Percentiles rank a stretch among this genome's conserved stretches.
Evolutionary conservation across 2,329 filamentous ascomycete genomes (phyloP).

Genomic region (Trichophyton verrucosum): DNA sequence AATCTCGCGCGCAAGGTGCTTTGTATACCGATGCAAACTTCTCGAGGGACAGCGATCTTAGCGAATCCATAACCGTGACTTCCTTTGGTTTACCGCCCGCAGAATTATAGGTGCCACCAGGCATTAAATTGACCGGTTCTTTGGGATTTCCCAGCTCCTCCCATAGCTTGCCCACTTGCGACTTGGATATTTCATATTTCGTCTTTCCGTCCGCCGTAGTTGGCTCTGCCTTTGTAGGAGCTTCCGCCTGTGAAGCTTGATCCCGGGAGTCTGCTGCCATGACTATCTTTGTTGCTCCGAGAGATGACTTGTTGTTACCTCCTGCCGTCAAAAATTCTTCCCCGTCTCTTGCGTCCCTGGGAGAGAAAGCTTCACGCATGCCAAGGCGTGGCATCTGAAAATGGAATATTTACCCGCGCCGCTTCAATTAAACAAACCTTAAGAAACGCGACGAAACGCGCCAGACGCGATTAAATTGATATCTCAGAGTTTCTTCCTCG

Average conservation of each 20-base stretch:
- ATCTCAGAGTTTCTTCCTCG: neutral
- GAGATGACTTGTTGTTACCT: neutral
- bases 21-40: slow-evolving; percentile 55
- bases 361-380: neutral
- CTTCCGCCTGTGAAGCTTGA: slow-evolving; percentile 4
- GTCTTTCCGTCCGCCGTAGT: slow-evolving; percentile 20
- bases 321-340: neutral
- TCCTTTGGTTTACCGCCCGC: slow-evolving; percentile 43
- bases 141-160: slow-evolving; percentile 36
- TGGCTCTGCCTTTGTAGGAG: slow-evolving; percentile 6
- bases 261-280: slow-evolving; percentile 15
- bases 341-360: neutral
- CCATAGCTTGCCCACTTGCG: slow-evolving; percentile 38
- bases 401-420: neutral
- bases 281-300: too few relatives aligned
- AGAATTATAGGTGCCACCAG: slow-evolving; percentile 47
- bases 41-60: slow-evolving; percentile 37
- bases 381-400: neutral
- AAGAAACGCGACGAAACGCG: slow-evolving; percentile 5
- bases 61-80: slow-evolving; percentile 29
- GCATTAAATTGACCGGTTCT: slow-evolving; percentile 43
- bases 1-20: slow-evolving; percentile 71
- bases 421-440: slow-evolving; percentile 5
- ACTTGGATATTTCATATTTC: slow-evolving; percentile 33
- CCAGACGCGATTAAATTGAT: slow-evolving; percentile 1